phyloP scores from a whole-genome alignment of 2,329 filamentous ascomycete genomes.

The Capronia americana region DNA sequence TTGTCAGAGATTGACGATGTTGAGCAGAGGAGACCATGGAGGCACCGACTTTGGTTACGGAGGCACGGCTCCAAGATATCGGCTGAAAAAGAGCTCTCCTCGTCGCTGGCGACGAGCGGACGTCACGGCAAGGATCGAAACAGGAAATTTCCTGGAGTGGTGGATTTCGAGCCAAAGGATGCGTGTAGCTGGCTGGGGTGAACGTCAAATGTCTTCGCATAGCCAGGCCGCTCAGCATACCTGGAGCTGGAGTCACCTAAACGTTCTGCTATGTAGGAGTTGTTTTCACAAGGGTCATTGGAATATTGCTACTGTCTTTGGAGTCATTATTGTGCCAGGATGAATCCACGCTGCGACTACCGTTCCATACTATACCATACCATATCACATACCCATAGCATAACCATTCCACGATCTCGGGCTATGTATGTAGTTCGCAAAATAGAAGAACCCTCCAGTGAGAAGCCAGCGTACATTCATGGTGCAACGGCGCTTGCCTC shows the following conservation, averaged over 20 bases:
- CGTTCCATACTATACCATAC: background rate
- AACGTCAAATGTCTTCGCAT: background rate
- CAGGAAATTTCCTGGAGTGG: background rate
- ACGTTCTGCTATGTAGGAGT: background rate
- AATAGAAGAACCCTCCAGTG: background rate
- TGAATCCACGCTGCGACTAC: background rate
- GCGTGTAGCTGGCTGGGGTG: background rate
- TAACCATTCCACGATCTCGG: background rate
- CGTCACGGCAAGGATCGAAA: background rate
- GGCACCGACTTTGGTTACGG: background rate
- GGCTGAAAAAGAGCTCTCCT: background rate
- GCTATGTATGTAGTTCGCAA: background rate
- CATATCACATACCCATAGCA: too few relatives aligned
- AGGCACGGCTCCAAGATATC: background rate
- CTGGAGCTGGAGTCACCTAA: too few relatives aligned
- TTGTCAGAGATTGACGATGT: background rate
- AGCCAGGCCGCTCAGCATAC: background rate
- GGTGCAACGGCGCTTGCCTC: background rate
- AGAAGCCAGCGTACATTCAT: background rate
- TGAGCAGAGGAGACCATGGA: background rate
- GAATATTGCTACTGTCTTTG: background rate
- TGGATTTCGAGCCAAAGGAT: background rate
- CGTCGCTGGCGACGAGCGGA: background rate
- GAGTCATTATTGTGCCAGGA: background rate
- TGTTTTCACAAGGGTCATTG: background rate